These are phyloP conservation scores for Aspergillus sp. DNA, from an alignment of 2,329 filamentous ascomycete genomes.

Conservation along the genomic window DNA sequence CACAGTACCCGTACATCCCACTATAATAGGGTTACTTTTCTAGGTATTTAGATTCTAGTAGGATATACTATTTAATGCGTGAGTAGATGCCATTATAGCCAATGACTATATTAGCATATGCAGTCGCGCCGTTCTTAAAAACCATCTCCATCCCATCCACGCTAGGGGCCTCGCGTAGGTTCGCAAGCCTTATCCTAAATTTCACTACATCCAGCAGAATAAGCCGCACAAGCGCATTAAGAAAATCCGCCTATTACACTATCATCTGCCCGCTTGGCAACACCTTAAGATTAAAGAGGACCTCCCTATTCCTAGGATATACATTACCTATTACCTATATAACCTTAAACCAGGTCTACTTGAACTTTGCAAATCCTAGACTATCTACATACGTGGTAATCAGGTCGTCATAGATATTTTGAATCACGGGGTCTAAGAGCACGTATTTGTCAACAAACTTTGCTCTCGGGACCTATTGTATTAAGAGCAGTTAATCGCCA, in stretches of 20 bases:
- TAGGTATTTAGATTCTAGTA: conserved; percentile 21
- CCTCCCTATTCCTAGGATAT: conserved; percentile 27
- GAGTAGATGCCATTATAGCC: conserved; percentile 45
- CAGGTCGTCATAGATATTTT: conserved; percentile 36
- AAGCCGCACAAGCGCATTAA: conserved; percentile 38
- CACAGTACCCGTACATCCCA: conserved; percentile 42
- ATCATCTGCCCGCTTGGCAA: conserved; percentile 38
- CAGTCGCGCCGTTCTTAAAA: conserved; percentile 39
- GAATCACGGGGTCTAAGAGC: conserved; percentile 53
- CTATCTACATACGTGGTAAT: conserved; percentile 40
- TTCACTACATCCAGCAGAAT: conserved; percentile 35
- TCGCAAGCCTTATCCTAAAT: conserved; percentile 38
- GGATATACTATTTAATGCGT: conserved; percentile 32
- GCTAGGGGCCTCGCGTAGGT: conserved; percentile 20
- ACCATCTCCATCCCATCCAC: conserved; percentile 25
- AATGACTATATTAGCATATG: conserved; percentile 37
- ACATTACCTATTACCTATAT: conserved; percentile 19
- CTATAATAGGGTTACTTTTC: conserved; percentile 32
- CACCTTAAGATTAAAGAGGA: conserved; percentile 37
- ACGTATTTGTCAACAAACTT: no score
- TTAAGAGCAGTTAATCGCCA: no score
- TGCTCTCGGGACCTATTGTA: no score
- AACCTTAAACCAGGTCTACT: conserved; percentile 40
- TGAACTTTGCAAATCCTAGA: conserved; percentile 34
- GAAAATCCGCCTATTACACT: conserved; percentile 38